Conservation (phyloP, 495 filamentous ascomycete species). For the Penicillium fimorum region DNA sequence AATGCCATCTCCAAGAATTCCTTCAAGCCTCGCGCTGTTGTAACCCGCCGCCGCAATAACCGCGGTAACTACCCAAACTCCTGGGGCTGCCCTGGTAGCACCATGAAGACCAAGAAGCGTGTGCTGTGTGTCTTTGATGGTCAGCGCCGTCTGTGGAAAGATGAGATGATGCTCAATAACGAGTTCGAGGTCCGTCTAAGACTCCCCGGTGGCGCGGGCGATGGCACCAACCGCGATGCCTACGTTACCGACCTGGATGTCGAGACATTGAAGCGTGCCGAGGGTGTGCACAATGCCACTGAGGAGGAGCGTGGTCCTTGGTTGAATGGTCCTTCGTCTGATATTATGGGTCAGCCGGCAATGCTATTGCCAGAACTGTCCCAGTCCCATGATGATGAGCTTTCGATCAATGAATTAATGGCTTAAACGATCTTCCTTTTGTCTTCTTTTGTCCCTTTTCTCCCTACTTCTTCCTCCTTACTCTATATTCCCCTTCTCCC, state of each 20-base stretch:
- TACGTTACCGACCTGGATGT: constrained; percentile 95
- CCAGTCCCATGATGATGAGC: constrained; percentile 33
- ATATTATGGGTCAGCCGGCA: constrained; percentile 43
- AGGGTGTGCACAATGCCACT: constrained; percentile 72
- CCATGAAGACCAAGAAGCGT: constrained; percentile 97
- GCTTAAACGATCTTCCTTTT: constrained; percentile 23
- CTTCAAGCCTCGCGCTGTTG: constrained; percentile 37
- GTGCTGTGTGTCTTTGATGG: constrained; percentile 93
- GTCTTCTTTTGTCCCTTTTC: neutral
- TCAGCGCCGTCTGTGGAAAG: constrained; percentile 83
- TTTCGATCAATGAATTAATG: constrained; percentile 45
- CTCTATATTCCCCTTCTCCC: constrained; percentile 3
- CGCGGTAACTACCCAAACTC: constrained; percentile 86
- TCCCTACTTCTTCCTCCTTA: neutral
- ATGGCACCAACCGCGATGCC: constrained; percentile 52
- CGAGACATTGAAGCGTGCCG: constrained; percentile 80
- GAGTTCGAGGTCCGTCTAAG: constrained; percentile 90
- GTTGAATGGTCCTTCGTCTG: constrained; percentile 45
- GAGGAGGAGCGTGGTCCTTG: constrained; percentile 83
- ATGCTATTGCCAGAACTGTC: constrained; percentile 36
- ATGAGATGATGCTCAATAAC: constrained; percentile 98
- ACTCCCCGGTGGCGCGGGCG: constrained; percentile 63
- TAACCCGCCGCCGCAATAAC: constrained; percentile 73
- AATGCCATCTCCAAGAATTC: constrained; percentile 47
- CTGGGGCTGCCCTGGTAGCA: constrained; percentile 86